These are phyloP conservation scores for Globisporangium irregulare DNA, from an alignment of 352 stramenopile genomes.

Conservation along the genomic window DNA sequence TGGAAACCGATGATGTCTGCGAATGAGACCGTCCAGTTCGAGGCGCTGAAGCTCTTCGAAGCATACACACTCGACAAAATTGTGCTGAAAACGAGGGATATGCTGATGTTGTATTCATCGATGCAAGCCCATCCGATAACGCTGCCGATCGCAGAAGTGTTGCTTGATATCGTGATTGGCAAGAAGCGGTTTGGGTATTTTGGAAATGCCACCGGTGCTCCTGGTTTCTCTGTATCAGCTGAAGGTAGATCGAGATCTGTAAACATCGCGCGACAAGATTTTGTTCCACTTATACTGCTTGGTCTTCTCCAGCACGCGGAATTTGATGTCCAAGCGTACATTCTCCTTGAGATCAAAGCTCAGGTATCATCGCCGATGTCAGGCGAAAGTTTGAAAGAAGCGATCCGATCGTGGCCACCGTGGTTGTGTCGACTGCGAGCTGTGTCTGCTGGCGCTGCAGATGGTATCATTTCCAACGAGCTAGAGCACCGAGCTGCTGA, in stretches of 20 bases:
- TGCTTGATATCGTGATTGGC: slow-evolving; percentile 67
- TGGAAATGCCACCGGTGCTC: not conserved
- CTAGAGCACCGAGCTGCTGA: not conserved
- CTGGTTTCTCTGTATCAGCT: not conserved
- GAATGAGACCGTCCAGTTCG: slow-evolving; percentile 48
- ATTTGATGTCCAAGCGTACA: slow-evolving; percentile 43
- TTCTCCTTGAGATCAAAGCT: slow-evolving; percentile 54
- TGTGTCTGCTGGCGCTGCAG: slow-evolving; percentile 24
- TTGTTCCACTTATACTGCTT: slow-evolving; percentile 54
- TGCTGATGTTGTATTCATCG: slow-evolving; percentile 58
- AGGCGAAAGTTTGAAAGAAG: slow-evolving; percentile 57
- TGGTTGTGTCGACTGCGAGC: slow-evolving; percentile 57
- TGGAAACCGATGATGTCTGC: slow-evolving; percentile 59
- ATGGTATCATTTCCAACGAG: not conserved
- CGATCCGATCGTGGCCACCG: slow-evolving; percentile 68
- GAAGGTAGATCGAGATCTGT: slow-evolving; percentile 26
- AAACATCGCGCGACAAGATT: slow-evolving; percentile 53
- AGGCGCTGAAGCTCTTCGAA: slow-evolving; percentile 66
- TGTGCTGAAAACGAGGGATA: slow-evolving; percentile 49
- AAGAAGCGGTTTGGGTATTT: slow-evolving; percentile 27
- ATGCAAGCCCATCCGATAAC: slow-evolving; percentile 54
- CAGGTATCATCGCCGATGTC: slow-evolving; percentile 40
- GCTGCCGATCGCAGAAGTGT: slow-evolving; percentile 36
- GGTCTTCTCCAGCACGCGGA: slow-evolving; percentile 43
- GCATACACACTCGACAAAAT: slow-evolving; percentile 67